Conservation (phyloP, 345 rosid species). For the Draba incana region DNA sequence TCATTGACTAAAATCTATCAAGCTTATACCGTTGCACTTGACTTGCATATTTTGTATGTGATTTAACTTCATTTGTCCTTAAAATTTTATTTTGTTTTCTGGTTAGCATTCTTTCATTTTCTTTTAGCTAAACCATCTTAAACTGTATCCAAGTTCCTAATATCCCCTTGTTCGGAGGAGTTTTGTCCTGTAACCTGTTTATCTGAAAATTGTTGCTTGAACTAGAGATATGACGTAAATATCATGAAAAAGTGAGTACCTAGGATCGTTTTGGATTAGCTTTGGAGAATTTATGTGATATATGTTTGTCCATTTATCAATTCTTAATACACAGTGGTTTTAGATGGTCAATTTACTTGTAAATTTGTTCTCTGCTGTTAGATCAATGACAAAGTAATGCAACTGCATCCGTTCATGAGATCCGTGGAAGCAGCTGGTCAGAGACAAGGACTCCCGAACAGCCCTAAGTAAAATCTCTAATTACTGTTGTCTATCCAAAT, state of each 20-base stretch:
- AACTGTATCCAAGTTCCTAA: conserved; percentile 9
- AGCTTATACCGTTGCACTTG: not conserved
- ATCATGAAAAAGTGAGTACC: not conserved
- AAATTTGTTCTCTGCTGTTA: conserved; percentile 42
- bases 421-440: conserved; percentile 53
- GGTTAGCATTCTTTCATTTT: conserved; percentile 24
- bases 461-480: conserved; percentile 58
- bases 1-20: conserved; percentile 3
- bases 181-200: not conserved
- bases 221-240: no score
- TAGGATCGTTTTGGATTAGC: not conserved
- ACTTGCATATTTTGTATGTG: conserved; percentile 19
- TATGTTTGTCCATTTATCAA: not conserved
- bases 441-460: conserved; percentile 55
- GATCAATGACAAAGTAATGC: conserved; percentile 74
- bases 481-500: conserved; percentile 27
- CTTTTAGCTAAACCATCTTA: conserved; percentile 15
- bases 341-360: conserved; percentile 1
- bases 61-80: not conserved
- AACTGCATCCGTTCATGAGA: conserved; percentile 58
- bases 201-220: conserved; percentile 13
- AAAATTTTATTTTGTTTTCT: not conserved
- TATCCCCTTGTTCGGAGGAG: conserved; percentile 25
- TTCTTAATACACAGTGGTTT: conserved; percentile 5
- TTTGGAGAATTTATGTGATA: conserved; percentile 6